These are phyloP conservation scores for Penicillium argentinense DNA, from an alignment of 495 filamentous ascomycete genomes.

Conservation along the genomic window DNA sequence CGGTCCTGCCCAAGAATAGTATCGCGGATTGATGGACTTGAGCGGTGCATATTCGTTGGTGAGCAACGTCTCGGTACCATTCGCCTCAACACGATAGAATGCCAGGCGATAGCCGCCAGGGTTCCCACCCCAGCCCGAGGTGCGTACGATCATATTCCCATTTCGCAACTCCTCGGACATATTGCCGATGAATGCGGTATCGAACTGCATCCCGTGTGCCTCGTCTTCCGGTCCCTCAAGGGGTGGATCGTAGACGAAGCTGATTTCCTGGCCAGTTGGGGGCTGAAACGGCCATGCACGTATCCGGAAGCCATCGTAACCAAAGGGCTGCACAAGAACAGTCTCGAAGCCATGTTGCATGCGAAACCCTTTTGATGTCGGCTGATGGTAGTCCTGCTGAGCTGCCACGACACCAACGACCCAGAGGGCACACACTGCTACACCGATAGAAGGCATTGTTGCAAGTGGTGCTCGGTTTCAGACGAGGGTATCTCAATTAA, in stretches of 20 bases:
- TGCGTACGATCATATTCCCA: constrained; percentile 28
- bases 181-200: constrained; percentile 20
- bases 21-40: constrained; percentile 30
- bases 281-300: constrained; percentile 30
- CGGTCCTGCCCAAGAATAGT: constrained; percentile 25
- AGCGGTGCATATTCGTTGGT: constrained; percentile 34
- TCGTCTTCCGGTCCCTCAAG: constrained; percentile 30
- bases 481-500: too few relatives aligned
- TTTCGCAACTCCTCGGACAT: constrained; percentile 22
- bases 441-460: constrained; percentile 7
- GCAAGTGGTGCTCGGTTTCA: too few relatives aligned
- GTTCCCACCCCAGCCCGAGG: constrained; percentile 26
- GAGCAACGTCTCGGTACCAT: constrained; percentile 27
- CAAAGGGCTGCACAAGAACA: constrained; percentile 30
- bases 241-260: constrained; percentile 31
- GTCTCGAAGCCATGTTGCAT: constrained; percentile 34
- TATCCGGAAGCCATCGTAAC: constrained; percentile 32
- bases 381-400: constrained; percentile 12
- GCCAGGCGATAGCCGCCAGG: constrained; percentile 28
- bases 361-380: constrained; percentile 25
- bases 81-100: constrained; percentile 23
- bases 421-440: neutral
- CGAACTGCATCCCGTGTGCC: constrained; percentile 22
- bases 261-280: constrained; percentile 25
- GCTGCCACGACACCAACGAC: constrained; percentile 1